Percentiles rank a stretch among this genome's conserved stretches.
phyloP scores from a whole-genome alignment of 257 asterid species.

The Fraxinus pennsylvanica region DNA sequence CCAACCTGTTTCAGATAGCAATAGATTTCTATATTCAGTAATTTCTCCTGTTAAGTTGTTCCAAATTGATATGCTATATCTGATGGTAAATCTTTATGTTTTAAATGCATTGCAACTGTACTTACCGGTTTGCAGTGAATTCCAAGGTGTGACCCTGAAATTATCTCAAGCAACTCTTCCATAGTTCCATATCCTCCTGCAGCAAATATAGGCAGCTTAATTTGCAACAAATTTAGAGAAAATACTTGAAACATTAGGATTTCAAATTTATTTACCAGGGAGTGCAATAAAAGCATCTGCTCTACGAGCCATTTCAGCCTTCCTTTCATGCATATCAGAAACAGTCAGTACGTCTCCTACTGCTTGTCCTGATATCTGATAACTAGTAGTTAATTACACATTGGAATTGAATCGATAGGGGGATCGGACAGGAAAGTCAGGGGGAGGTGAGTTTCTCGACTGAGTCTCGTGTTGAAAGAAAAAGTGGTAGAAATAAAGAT shows the following conservation, averaged over 20 bases:
- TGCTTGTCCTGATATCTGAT: constrained; percentile 59
- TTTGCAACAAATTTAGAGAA: not conserved
- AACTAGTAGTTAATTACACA: not conserved
- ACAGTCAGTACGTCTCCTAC: constrained; percentile 61
- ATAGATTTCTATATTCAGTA: too few species aligned
- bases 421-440: too few species aligned
- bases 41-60: not conserved
- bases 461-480: not conserved
- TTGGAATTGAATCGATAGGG: too few species aligned
- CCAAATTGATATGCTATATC: not conserved
- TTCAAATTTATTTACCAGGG: constrained; percentile 42
- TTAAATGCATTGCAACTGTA: not conserved
- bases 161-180: constrained; percentile 72
- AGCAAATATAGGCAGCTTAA: not conserved
- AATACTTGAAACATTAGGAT: not conserved
- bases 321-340: constrained; percentile 68
- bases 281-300: constrained; percentile 67
- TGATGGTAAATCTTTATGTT: not conserved
- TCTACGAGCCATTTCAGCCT: constrained; percentile 67
- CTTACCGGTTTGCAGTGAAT: constrained; percentile 53
- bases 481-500: not conserved
- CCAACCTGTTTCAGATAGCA: constrained; percentile 46
- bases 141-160: constrained; percentile 58
- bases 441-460: too few species aligned
- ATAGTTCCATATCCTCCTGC: constrained; percentile 70